Percentiles rank a stretch among this genome's conserved stretches.
Evolutionary conservation across 305 asterid genomes (phyloP).

Genomic region (Vinca major): DNA sequence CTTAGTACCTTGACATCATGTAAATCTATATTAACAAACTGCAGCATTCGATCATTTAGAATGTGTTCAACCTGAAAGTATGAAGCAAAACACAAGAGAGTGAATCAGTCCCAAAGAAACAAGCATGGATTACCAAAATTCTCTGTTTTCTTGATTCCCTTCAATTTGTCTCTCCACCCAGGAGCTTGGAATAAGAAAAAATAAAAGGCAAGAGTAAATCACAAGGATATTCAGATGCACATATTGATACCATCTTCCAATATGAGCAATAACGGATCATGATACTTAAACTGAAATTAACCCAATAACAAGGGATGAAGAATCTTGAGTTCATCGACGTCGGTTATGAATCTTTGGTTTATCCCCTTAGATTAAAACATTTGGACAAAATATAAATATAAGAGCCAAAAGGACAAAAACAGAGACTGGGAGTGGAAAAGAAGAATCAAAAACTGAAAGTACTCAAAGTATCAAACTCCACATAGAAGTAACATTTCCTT

Average conservation of each 20-base stretch:
- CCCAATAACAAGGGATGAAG: not conserved
- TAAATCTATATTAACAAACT: constrained; percentile 88
- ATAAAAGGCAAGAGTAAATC: not conserved
- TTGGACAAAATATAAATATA: not conserved
- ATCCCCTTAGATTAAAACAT: not conserved
- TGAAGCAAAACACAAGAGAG: constrained; percentile 1
- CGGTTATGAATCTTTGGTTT: not conserved
- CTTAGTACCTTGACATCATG: constrained; percentile 85
- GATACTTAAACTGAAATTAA: not conserved
- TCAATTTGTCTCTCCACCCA: not conserved
- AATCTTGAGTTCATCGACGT: not conserved
- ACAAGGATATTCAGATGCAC: not conserved
- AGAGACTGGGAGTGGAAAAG: not conserved
- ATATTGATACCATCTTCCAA: not conserved
- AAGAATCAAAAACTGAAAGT: not conserved
- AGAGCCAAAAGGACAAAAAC: not conserved
- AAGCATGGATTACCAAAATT: not conserved
- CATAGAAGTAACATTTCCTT: no score
- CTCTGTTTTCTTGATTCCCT: not conserved
- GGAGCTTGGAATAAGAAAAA: not conserved
- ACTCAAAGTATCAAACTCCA: not conserved
- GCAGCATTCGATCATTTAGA: constrained; percentile 86
- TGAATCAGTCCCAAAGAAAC: not conserved
- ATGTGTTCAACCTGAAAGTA: constrained; percentile 80
- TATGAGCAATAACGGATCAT: not conserved